Evolutionary conservation across 495 filamentous ascomycete genomes (phyloP), one percentile per base, ranked within the genome.

Genomic region (Parachaetomium inaequale): DNA sequence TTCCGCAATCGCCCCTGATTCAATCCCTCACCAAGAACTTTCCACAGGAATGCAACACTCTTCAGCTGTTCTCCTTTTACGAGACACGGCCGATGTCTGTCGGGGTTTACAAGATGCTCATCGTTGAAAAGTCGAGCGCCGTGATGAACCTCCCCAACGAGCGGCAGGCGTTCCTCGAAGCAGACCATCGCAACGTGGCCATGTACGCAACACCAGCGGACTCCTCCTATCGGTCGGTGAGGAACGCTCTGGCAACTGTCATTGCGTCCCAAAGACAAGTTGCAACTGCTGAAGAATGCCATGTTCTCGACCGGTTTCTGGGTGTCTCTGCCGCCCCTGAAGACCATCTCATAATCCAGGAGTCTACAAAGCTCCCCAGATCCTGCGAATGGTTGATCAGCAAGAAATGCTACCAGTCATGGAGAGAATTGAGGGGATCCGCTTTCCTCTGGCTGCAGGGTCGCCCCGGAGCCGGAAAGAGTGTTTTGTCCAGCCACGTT

Each of bases 91-190:
- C 59, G 10, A 61, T 47, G 59, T 45, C 36, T 23, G 54, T 56
- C 7, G 54, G 34, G n/a, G 15, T 50, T 12, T 51, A 32, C 8
- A 66, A 43, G 40, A 55, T 28, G 32, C 60, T 66, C 21, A 63
- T 66, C 26, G 64, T 66, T 8, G 64, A 66, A 7, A 63, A 60
- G 45, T 32, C 61, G 19, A 58, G 60, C 46, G 64, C 64, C 3
- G 60, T 66, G 11, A 66, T 66, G 60, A 59, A 63, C 32, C 61
- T 63, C 26, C 2, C 32, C n/a, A 63, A 63, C 12, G 64, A 66
- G 42, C 10, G 60, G 40, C 34, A 54, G 28, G 60, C 50, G 4
- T 63, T 47, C 25, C 31, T 66, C 11, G 60, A 66, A n/a, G 60
- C 60, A 15, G 52, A 66, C 38, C 64, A 66, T 32, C 59, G 64